Evolutionary conservation across 2,329 filamentous ascomycete genomes (phyloP), one percentile per base, ranked within the genome.

Genomic region (Microascus cirrosus): DNA sequence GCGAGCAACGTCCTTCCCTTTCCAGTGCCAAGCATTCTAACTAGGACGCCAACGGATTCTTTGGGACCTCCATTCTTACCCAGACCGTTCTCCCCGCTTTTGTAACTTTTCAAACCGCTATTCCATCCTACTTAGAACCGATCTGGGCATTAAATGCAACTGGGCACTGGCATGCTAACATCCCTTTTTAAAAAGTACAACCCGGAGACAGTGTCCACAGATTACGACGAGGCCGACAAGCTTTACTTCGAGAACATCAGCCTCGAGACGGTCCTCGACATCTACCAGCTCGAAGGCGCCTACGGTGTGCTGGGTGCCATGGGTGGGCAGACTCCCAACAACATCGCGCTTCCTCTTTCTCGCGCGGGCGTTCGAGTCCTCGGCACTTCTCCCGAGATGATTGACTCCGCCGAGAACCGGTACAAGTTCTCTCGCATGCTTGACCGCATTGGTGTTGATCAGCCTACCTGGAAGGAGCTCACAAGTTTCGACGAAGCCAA

Each of bases 371-470:
- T 96, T 68, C 95, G 93, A 75, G 86, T 97, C 39, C 79, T 97
- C 3, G 94, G 94, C 64, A 99, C 94, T 1, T 96, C 93, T 0
- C 94, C 94, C 11, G 94, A 99, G 72, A 97, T 97, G 93, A 97
- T 99, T 68, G 94, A 99, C 71, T 90, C 83, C 39, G 94, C 94
- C 1, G 94, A 99, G 77, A 97, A 99, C 72, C 82, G 94, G 59
- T 97, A 95, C 81, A 97, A 97, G 78, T 97, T 97, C 78, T 96
- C 91, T 51, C 90, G 94, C 68, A 96, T 97, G 90, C 80, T 97
- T 63, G 94, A 99, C 73, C 83, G 89, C 64, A 96, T 97, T 64
- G 87, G 82, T 28, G 94, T 99, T 35, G 94, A 99, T 70, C 94
- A 99, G 75, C 94, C 94, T 6, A 89, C 89, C 8, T 99, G 94